Evolutionary conservation across 306 rosid species (phyloP).

Genomic region (Urtica urens): DNA sequence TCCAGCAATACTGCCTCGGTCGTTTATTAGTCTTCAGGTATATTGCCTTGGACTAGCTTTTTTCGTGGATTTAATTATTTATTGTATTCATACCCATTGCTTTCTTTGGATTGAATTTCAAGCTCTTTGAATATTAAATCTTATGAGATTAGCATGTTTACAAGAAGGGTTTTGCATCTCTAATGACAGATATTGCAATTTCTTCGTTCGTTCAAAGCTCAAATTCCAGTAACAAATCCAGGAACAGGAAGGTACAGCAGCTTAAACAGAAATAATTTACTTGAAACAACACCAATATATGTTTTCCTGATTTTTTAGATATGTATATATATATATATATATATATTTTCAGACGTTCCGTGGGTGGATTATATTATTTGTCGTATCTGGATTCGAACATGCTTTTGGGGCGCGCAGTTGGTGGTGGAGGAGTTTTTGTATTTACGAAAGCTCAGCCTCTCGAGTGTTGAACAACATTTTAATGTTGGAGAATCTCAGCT

Average conservation of each 20-base stretch:
- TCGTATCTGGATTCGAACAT: conserved; percentile 71
- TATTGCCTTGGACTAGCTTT: background rate
- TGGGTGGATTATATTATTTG: conserved; percentile 86
- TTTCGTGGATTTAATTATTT: background rate
- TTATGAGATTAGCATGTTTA: background rate
- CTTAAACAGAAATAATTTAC: too few relatives aligned
- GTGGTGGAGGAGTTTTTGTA: conserved; percentile 86
- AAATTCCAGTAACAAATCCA: conserved; percentile 59
- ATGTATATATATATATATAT: too few relatives aligned
- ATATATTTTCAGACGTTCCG: conserved; percentile 36
- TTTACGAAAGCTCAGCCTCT: conserved; percentile 77
- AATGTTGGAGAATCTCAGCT: background rate
- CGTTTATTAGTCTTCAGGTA: conserved; percentile 81
- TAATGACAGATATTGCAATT: conserved; percentile 65
- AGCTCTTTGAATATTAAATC: background rate
- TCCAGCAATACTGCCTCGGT: conserved; percentile 84
- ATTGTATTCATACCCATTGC: background rate
- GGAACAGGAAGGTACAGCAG: conserved; percentile 56
- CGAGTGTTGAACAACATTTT: conserved; percentile 14
- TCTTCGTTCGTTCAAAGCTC: conserved; percentile 57
- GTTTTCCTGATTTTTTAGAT: too few relatives aligned
- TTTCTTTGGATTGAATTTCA: background rate
- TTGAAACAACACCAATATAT: too few relatives aligned
- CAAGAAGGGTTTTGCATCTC: conserved; percentile 1
- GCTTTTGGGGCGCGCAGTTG: conserved; percentile 96